These are phyloP conservation scores for Cladosporium oxysporum DNA, from an alignment of 2,329 filamentous ascomycete species.

Conservation along the genomic window DNA sequence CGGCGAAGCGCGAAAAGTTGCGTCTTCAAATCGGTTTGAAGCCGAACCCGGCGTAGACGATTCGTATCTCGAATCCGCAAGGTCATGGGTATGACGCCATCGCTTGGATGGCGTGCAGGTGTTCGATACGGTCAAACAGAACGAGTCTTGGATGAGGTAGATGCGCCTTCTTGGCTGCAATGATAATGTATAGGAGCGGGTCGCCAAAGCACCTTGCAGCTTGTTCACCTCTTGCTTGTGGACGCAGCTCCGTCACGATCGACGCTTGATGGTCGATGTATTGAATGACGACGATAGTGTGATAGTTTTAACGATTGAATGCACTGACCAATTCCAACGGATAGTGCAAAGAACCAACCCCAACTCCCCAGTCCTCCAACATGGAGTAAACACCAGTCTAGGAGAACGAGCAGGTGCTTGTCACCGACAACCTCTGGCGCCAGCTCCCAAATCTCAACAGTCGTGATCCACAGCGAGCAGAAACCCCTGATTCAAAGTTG, in stretches of 20 bases:
- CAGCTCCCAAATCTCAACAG: neutral
- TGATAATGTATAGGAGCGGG: neutral
- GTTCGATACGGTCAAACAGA: constrained; percentile 2
- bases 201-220: neutral
- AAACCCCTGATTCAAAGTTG: neutral
- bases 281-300: neutral
- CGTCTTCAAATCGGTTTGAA: constrained; percentile 36
- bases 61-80: neutral
- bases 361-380: neutral
- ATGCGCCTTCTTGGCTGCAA: constrained; percentile 8
- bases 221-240: neutral
- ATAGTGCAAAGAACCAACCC: neutral
- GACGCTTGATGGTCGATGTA: neutral
- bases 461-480: neutral
- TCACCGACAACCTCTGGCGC: neutral
- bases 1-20: constrained; percentile 33
- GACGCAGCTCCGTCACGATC: neutral
- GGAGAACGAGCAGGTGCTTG: constrained; percentile 1
- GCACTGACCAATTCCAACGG: neutral
- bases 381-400: constrained; percentile 2
- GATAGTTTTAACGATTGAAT: neutral
- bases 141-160: neutral
- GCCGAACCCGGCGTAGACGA: constrained; percentile 33
- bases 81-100: neutral
- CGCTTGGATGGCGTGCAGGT: neutral